A percentile compares a stretch with the other conserved stretches of the same genome.
These are phyloP conservation scores for Lepraria neglecta DNA, from an alignment of 495 filamentous ascomycete species.

Conservation along the genomic window DNA sequence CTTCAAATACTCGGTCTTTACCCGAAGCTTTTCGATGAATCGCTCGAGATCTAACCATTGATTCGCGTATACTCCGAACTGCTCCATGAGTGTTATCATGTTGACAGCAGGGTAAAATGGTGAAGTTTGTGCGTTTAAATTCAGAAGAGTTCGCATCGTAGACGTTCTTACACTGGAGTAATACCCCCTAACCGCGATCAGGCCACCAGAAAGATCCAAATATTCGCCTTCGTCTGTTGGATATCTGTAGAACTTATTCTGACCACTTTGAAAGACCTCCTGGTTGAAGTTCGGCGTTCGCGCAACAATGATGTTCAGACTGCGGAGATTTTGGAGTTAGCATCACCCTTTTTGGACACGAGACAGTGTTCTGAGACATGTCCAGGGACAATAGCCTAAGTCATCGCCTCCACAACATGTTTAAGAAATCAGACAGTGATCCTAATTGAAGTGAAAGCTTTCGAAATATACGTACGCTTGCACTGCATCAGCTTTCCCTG, in stretches of 20 bases:
- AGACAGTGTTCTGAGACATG: too few relatives aligned
- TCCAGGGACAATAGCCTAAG: too few relatives aligned
- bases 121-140: constrained; percentile 22
- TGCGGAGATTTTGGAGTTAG: too few relatives aligned
- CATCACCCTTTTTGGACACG: too few relatives aligned
- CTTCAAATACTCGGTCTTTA: constrained; percentile 14
- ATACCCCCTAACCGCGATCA: constrained; percentile 55
- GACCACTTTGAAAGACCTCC: constrained; percentile 25
- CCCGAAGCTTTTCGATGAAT: constrained; percentile 9
- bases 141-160: constrained; percentile 48
- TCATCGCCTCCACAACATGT: too few relatives aligned
- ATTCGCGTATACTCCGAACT: neutral
- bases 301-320: constrained; percentile 42
- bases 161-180: constrained; percentile 61
- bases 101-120: constrained; percentile 11
- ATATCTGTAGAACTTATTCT: constrained; percentile 24
- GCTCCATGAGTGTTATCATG: neutral
- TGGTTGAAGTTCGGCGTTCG: constrained; percentile 31
- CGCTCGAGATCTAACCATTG: neutral
- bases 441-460: too few relatives aligned
- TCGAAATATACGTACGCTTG: constrained; percentile 32
- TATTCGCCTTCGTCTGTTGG: constrained; percentile 4
- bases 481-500: constrained; percentile 37
- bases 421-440: too few relatives aligned
- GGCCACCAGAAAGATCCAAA: constrained; percentile 32